Base-by-base conservation (phyloP, 2,329 filamentous ascomycete species). In the Ophiostoma triangulosporum region DNA sequence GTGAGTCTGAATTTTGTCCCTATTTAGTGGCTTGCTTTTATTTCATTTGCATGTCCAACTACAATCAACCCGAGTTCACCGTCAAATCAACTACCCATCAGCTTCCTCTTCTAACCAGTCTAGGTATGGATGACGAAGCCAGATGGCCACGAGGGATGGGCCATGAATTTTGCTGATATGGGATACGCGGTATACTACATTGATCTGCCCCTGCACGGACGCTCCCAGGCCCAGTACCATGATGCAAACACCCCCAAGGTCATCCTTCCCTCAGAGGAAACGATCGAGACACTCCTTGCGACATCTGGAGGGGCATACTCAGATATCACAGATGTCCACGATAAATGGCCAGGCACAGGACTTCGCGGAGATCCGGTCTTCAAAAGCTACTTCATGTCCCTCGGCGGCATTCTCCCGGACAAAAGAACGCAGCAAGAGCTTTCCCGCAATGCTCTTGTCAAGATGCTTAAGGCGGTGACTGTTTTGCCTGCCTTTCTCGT, bases 41-140 rank as follows among this genome's bases (percentile, higher is more conserved):
- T n/a, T 4, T 17, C 33, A 36, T 20, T n/a, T 6, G 7, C 33
- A 36, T 6, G 15, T 20, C 33, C 14, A 33, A 15, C n/a, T 33
- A 5, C 14, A 15, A 33, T 33, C 3, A 33, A 0, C 11, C 32
- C n/a, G 12, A n/a, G 14, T 14, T 33, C 32, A 12, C 14, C 32
- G 3, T 15, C 11, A n/a, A 15, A 17, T 15, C 15, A 15, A 17
- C n/a, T 36, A n/a, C 33, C n/a, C 33, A 36, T 17, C 8, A 36
- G 33, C n/a, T 36, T 17, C 35, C 20, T 6, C 3, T 12, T 40
- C 20, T 40, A 4, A 22, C 36, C 20, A 22, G 9, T 2, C 9
- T 22, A 70, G 67, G 61, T 69, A 48, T 73, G 67, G 66, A 60
- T 70, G 14, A 69, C 69, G 35, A 77, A 73, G 17, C 73, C 75